Base-by-base conservation (phyloP, 495 filamentous ascomycete genomes). In the Aspergillus wentii region DNA sequence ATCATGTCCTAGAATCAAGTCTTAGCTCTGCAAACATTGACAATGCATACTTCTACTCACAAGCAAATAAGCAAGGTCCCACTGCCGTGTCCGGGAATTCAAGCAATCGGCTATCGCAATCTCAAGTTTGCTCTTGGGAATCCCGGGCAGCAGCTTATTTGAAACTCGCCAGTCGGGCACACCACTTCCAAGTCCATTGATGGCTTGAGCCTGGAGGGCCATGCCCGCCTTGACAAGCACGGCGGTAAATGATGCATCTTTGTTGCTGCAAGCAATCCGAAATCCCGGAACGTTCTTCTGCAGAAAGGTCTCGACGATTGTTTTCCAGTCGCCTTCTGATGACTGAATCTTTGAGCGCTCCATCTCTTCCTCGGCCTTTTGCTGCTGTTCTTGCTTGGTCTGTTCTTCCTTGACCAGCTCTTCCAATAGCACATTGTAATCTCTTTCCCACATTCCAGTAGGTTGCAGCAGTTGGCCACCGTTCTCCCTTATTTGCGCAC, bases 51-150 rank as follows among this genome's bases (percentile, higher is more conserved):
- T 1, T 23, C n/a, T 33, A 57, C 64, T 48, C 46, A 71, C 67
- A 30, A 71, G 40, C 34, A 71, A 49, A 46, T 58, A 64, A 15
- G 50, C 33, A 17, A 71, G 55, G 45, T 71, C 64, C 67, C 67
- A 71, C 34, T 66, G 62, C 15, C 59, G 51, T 4, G 60, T 31
- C 15, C 67, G 52, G 0, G 58, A 51, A 33, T 61, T 62, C 29
- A 71, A 38, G 36, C 62, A 66, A 13, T 56, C 52, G 8, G 52
- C 11, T 2, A 68, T 48, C 3, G 60, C 48, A 18, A 17, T 37
- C 35, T 71, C 62, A 14, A 71, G 40, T 26, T 62, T 69, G 4
- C 56, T 57, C 0, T 33, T 33, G 4, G 46, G 19, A 10, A 49
- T 51, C 20, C 48, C 48, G 11, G 50, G 40, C 1, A 43, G 32